phyloP scores from a whole-genome alignment of 768 basidiomycete genomes.

The Russula virescens region DNA sequence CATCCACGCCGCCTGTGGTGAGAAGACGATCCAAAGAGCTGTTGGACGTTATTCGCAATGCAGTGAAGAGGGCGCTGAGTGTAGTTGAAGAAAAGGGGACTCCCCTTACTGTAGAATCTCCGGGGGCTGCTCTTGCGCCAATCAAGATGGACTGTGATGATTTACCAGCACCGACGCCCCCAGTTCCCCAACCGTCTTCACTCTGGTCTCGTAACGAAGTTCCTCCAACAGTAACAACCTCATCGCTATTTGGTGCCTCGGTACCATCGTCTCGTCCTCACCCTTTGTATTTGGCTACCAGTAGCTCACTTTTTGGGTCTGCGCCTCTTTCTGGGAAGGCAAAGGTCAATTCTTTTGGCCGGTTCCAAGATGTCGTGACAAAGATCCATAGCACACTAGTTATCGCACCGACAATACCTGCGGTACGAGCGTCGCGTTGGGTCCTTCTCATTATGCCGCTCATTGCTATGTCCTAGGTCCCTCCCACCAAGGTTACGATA shows the following conservation, averaged over 20 bases:
- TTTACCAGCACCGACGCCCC: not conserved
- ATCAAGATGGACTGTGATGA: conserved; percentile 10
- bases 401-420: conserved; percentile 49
- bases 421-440: conserved; percentile 29
- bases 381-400: conserved; percentile 63
- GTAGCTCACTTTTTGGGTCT: conserved; percentile 41
- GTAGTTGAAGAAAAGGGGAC: not conserved
- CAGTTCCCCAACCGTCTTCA: not conserved
- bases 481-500: not conserved
- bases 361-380: conserved; percentile 51
- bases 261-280: not conserved
- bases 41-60: conserved; percentile 51
- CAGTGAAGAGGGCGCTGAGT: conserved; percentile 33
- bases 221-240: conserved; percentile 18
- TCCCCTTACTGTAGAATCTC: not conserved
- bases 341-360: conserved; percentile 3
- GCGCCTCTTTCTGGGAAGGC: not conserved
- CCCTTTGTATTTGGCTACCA: conserved; percentile 27
- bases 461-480: not conserved
- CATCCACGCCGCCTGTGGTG: conserved; percentile 56
- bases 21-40: conserved; percentile 59
- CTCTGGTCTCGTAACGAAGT: conserved; percentile 11
- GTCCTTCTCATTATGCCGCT: not conserved
- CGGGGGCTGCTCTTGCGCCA: not conserved
- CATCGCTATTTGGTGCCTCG: conserved; percentile 23